Base-by-base conservation (phyloP, 352 stramenopile genomes). In the Thalassiosira ordinaria region DNA sequence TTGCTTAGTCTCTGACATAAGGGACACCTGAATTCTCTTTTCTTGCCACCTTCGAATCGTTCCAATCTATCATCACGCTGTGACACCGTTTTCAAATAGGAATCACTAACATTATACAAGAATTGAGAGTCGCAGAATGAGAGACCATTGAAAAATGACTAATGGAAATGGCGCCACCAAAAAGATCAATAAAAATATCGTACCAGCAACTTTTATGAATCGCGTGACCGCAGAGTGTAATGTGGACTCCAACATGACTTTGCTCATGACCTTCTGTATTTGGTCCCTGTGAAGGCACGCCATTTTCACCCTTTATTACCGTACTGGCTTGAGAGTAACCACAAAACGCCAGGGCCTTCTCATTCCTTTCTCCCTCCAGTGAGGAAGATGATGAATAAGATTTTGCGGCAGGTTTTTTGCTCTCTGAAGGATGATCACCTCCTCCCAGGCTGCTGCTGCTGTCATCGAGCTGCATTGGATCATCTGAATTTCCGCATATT, bases 1-100 rank as follows among this genome's bases (percentile, higher is more conserved):
- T 99, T 99, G 8, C 95, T 97, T 35, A 99, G 94, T 24, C 95
- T 95, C 80, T 98, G 98, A 87, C 97, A 99, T 14, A 98, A 72
- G 3, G 97, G 97, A 80, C 97, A 99, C 29, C 97, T 82, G 74
- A 98, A 98, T 72, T 99, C 96, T 69, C 97, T 96, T 81, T 96
- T 96, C 24, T 96, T 97, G 11, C 69, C 69, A 24, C 69, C 74
- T 24, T 84, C 82, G 11, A 79, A 46, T 52, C 87, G 79, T 44
- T 84, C 80, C 26, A 84, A 70, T 16, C 95, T 96, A 59, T 92
- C 81, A 78, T 93, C 81, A 41, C 95, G 89, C 73, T 98, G 92
- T 55, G 96, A 97, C 44, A 97, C 92, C 3, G 55, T 37, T 9
- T 92, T 95, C 47, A 98, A 92, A 64, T 98, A 98, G 24, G 95